Percentiles rank a stretch among this genome's conserved stretches.
Evolutionary conservation across 2,329 filamentous ascomycete genomes (phyloP).

Genomic region (Balansia obtecta): DNA sequence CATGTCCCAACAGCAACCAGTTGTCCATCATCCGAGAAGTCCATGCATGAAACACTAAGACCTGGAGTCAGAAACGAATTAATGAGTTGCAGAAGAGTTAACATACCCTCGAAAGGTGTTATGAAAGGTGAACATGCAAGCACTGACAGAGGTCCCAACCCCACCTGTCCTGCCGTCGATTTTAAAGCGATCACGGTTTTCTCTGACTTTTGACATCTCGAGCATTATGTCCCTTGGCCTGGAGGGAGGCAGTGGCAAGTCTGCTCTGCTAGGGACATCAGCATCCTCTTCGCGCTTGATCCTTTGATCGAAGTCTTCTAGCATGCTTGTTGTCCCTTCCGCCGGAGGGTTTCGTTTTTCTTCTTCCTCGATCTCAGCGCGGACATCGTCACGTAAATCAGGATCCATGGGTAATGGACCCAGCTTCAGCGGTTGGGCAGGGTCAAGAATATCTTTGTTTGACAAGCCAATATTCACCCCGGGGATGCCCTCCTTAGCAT

Average conservation of each 20-base stretch:
- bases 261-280: slow-evolving; percentile 65
- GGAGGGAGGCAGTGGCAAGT: slow-evolving; percentile 78
- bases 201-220: slow-evolving; percentile 87
- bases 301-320: slow-evolving; percentile 80
- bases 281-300: slow-evolving; percentile 82
- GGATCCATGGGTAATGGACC: slow-evolving; percentile 75
- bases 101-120: slow-evolving; percentile 82
- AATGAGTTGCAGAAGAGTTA: neutral
- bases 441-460: slow-evolving; percentile 47
- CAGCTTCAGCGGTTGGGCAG: slow-evolving; percentile 52
- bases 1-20: slow-evolving; percentile 81
- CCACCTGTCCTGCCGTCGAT: slow-evolving; percentile 78
- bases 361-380: slow-evolving; percentile 75
- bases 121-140: slow-evolving; percentile 98
- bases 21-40: slow-evolving; percentile 84
- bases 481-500: slow-evolving; percentile 52
- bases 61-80: neutral
- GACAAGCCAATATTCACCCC: slow-evolving; percentile 49
- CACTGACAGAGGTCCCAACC: slow-evolving; percentile 69
- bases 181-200: slow-evolving; percentile 82
- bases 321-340: slow-evolving; percentile 57
- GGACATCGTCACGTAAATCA: slow-evolving; percentile 72
- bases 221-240: slow-evolving; percentile 82
- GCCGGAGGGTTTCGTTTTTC: slow-evolving; percentile 65
- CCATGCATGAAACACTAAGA: slow-evolving; percentile 74